phyloP scores from a whole-genome alignment of 352 stramenopile genomes.

The Salisapilia sapeloensis region DNA sequence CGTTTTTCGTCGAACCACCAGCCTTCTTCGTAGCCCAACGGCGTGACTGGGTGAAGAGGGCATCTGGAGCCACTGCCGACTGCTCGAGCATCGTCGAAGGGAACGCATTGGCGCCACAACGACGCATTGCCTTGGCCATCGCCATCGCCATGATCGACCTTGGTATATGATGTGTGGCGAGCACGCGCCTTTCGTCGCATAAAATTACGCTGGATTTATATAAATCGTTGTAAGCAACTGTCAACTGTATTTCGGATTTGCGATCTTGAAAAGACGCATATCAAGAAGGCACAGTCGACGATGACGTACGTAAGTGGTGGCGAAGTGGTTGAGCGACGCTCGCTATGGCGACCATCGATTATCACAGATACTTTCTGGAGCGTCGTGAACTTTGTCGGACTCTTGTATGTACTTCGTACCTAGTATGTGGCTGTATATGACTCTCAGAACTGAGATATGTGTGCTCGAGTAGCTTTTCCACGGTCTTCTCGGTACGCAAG shows the following conservation, averaged over 20 bases:
- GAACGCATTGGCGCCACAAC: slow-evolving; percentile 12
- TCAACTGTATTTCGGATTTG: too few relatives aligned
- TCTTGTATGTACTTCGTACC: slow-evolving; percentile 34
- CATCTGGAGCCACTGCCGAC: slow-evolving; percentile 11
- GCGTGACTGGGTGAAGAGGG: slow-evolving; percentile 25
- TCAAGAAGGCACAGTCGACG: slow-evolving; percentile 1
- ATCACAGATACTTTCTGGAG: slow-evolving; percentile 55
- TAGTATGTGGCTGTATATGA: not conserved
- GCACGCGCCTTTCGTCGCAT: too few relatives aligned
- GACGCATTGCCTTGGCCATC: slow-evolving; percentile 51
- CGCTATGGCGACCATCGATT: slow-evolving; percentile 45
- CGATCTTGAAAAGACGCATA: not conserved
- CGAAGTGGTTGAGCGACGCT: slow-evolving; percentile 48
- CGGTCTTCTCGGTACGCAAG: slow-evolving; percentile 38
- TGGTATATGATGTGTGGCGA: slow-evolving; percentile 1
- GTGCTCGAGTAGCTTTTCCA: slow-evolving; percentile 14
- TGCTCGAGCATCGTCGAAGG: slow-evolving; percentile 2
- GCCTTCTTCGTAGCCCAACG: slow-evolving; percentile 92
- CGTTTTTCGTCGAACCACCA: slow-evolving; percentile 95
- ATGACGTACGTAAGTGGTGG: slow-evolving; percentile 55
- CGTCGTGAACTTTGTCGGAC: slow-evolving; percentile 48
- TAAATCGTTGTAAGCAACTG: too few relatives aligned
- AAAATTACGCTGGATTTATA: too few relatives aligned
- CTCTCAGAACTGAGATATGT: not conserved
- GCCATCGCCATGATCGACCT: slow-evolving; percentile 44